Evolutionary conservation across 2,329 filamentous ascomycete genomes (phyloP).

Genomic region (Elsinoe arachidis): DNA sequence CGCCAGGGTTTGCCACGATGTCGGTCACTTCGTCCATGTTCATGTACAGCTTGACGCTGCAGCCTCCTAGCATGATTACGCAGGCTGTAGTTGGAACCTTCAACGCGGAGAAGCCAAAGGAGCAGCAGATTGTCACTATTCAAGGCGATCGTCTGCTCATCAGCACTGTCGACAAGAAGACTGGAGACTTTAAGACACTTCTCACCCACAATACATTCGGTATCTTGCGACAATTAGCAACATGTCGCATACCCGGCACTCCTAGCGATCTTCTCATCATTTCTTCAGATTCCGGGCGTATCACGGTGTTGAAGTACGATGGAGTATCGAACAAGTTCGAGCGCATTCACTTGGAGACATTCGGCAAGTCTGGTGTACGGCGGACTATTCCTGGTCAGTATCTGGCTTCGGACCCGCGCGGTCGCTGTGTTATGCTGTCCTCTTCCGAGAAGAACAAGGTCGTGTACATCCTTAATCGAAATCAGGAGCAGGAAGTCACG

Average conservation of each 20-base stretch:
- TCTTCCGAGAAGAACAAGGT: constrained; percentile 99
- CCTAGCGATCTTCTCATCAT: constrained; percentile 98
- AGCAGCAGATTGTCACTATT: constrained; percentile 93
- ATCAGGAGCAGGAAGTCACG: constrained; percentile 85
- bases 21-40: constrained; percentile 18
- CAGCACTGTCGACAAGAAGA: constrained; percentile 66
- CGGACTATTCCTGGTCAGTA: constrained; percentile 94
- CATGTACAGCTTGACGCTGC: constrained; percentile 82
- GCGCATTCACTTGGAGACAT: constrained; percentile 90
- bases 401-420: constrained; percentile 89
- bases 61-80: constrained; percentile 79
- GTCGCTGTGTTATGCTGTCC: constrained; percentile 86
- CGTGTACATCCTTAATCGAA: constrained; percentile 94
- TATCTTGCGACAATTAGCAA: constrained; percentile 80
- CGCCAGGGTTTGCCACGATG: constrained; percentile 12
- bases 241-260: constrained; percentile 86
- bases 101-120: constrained; percentile 61
- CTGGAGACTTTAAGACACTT: constrained; percentile 65
- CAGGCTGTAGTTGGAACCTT: constrained; percentile 94
- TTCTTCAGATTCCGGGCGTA: constrained; percentile 88
- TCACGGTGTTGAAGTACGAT: constrained; percentile 87
- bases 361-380: constrained; percentile 90
- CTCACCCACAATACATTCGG: constrained; percentile 93
- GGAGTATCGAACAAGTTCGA: constrained; percentile 79
- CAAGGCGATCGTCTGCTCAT: constrained; percentile 85